Conservation (phyloP, 805 yeast genomes). For the Candida ascalaphidarum region DNA sequence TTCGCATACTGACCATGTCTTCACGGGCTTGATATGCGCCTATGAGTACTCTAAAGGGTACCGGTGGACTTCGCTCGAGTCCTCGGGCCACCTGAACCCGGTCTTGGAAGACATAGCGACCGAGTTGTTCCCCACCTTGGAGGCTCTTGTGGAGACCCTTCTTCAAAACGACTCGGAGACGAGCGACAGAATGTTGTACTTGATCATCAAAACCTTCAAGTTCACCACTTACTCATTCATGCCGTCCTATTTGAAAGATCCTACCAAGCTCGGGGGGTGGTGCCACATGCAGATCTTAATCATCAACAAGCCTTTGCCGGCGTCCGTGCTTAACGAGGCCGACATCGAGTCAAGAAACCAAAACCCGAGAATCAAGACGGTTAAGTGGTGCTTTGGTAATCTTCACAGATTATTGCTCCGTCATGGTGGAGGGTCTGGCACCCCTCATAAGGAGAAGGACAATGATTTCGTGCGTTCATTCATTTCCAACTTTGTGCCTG, state of each 20-base stretch:
- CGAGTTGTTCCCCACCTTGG: slow-evolving; percentile 29
- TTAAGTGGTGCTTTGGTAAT: slow-evolving; percentile 39
- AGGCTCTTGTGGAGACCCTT: slow-evolving; percentile 19
- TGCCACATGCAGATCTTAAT: slow-evolving; percentile 29
- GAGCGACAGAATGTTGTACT: slow-evolving; percentile 22
- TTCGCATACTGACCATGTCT: slow-evolving; percentile 27
- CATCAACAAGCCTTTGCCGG: slow-evolving; percentile 31
- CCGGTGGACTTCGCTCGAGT: slow-evolving; percentile 40
- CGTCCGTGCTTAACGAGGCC: slow-evolving; percentile 22
- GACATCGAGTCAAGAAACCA: slow-evolving; percentile 17
- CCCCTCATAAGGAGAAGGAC: slow-evolving; percentile 17
- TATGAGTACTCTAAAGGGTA: slow-evolving; percentile 33
- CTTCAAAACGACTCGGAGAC: slow-evolving; percentile 7
- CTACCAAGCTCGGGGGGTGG: slow-evolving; percentile 31
- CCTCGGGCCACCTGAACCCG: slow-evolving; percentile 18
- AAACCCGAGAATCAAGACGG: slow-evolving; percentile 35
- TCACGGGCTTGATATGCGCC: slow-evolving; percentile 31
- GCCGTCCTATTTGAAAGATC: slow-evolving; percentile 28
- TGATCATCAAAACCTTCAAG: slow-evolving; percentile 32
- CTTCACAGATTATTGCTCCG: slow-evolving; percentile 31
- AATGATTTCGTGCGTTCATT: slow-evolving; percentile 23
- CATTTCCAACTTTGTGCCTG: slow-evolving; percentile 31
- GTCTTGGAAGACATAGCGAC: slow-evolving; percentile 29
- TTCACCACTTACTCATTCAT: slow-evolving; percentile 28
- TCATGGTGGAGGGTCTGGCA: slow-evolving; percentile 35